Evolutionary conservation across 306 rosid species (phyloP), one percentile per base, ranked within the genome.

Genomic region (Dalbergia cultrata): DNA sequence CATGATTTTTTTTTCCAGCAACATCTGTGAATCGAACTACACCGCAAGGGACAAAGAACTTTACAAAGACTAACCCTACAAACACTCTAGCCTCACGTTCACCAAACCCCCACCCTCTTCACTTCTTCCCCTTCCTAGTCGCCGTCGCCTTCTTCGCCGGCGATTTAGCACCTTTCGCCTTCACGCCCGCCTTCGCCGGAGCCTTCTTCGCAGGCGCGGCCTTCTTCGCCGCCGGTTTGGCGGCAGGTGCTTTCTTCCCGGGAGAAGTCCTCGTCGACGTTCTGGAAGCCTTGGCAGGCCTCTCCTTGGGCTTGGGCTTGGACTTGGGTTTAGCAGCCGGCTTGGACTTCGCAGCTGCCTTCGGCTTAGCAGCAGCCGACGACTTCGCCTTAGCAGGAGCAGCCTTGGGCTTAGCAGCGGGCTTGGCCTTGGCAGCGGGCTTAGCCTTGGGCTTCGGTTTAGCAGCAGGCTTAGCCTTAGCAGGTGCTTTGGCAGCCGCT

Each of bases 41-140:
- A 80, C 87, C 81, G 34, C 71, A 66, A 67, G 57, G 31, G 84
- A 77, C 49, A 44, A 70, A 74, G 84, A 84, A 85, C 83, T 90
- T 90, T 90, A 92, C 97, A 92, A 92, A 33, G 71, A 85, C 97
- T 88, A 87, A 80, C 90, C 86, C 90, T 83, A 87, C 50, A 50
- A 54, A 37, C 41, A 76, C 70, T 60, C 86, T 86, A 86, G 11
- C 12, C 49, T 68, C 54, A 45, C 13, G 35, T 45, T 8, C 3
- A 5, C 3, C 41, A 37, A 37, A 37, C 47, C 13, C 8, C 11
- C 22, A 5, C 33, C 0, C 2, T 0, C 1, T 37, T 79, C 85
- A 91, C 84, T 91, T 88, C 71, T 70, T 88, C 3, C 84, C 89
- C 54, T 53, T 88, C 75, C 80, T 89, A 0, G 90, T 77, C 3